Evolutionary conservation across 2,329 filamentous ascomycete species (phyloP).

Genomic region (Laburnicola sp.): DNA sequence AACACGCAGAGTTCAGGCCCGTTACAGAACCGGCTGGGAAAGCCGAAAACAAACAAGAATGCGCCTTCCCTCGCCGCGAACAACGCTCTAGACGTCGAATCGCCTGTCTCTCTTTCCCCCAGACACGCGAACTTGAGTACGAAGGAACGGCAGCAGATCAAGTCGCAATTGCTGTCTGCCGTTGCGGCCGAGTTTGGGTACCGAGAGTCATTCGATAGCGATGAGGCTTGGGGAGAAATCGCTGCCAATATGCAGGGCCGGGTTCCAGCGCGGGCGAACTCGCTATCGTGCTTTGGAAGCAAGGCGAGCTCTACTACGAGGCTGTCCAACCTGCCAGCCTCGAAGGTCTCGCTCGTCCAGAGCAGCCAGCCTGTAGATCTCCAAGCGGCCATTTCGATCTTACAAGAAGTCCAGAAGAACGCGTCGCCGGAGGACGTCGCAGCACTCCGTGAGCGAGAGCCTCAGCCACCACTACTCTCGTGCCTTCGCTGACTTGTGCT

Average conservation of each 20-base stretch:
- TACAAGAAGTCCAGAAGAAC: slow-evolving; percentile 54
- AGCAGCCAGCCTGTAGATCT: slow-evolving; percentile 46
- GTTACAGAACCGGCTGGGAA: slow-evolving; percentile 36
- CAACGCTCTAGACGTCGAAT: slow-evolving; percentile 14
- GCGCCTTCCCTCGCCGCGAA: slow-evolving; percentile 23
- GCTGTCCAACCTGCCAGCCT: slow-evolving; percentile 28
- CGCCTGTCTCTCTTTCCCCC: slow-evolving; percentile 27
- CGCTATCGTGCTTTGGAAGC: slow-evolving; percentile 30
- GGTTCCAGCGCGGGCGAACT: slow-evolving; percentile 32
- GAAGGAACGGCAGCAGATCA: slow-evolving; percentile 35
- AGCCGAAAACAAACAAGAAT: slow-evolving; percentile 44
- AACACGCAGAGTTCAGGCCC: slow-evolving; percentile 32
- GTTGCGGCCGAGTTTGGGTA: slow-evolving; percentile 27
- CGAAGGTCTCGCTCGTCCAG: slow-evolving; percentile 36
- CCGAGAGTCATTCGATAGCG: slow-evolving; percentile 19
- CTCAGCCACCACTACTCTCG: too few species aligned
- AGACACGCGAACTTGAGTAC: slow-evolving; percentile 32
- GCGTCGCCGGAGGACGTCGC: slow-evolving; percentile 54
- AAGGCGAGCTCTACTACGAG: slow-evolving; percentile 27
- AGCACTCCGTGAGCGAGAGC: slow-evolving; percentile 42
- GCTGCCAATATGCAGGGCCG: slow-evolving; percentile 29
- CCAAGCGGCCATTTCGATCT: slow-evolving; percentile 49
- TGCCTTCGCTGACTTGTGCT: slow-evolving; percentile 15
- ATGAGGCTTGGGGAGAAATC: slow-evolving; percentile 25
- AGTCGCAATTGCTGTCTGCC: slow-evolving; percentile 34